Percentiles rank a stretch among this genome's conserved stretches.
phyloP scores from a whole-genome alignment of 176 grass and related monocot species.

The Carex scoparia region DNA sequence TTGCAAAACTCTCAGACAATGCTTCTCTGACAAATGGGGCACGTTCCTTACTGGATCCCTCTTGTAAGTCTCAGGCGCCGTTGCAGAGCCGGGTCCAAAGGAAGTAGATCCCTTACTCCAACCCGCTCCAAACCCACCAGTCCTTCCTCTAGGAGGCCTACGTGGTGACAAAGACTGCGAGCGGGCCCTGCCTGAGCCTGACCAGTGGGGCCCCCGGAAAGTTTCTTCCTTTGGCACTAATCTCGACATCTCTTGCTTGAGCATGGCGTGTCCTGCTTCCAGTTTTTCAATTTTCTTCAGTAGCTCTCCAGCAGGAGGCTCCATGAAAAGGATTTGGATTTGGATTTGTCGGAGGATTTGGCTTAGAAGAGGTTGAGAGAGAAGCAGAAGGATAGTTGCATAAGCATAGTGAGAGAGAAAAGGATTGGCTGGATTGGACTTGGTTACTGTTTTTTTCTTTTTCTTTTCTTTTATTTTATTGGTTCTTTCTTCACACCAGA shows the following conservation, averaged over 20 bases:
- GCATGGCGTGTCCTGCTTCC: conserved; percentile 57
- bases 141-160: conserved; percentile 23
- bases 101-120: conserved; percentile 44
- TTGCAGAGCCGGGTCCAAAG: conserved; percentile 24
- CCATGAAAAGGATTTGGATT: conserved; percentile 28
- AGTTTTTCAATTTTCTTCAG: conserved; percentile 82
- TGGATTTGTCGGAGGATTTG: too few relatives aligned
- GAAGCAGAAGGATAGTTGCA: neutral
- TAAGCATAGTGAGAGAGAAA: neutral
- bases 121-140: conserved; percentile 22
- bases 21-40: conserved; percentile 55
- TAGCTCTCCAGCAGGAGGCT: conserved; percentile 47
- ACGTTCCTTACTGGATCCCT: conserved; percentile 19
- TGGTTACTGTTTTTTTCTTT: neutral
- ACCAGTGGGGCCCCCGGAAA: neutral
- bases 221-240: conserved; percentile 19
- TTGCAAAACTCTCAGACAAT: conserved; percentile 59
- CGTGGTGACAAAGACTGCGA: conserved; percentile 81
- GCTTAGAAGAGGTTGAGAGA: neutral
- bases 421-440: neutral
- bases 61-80: conserved; percentile 49
- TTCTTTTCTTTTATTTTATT: neutral
- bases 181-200: neutral
- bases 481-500: too few relatives aligned
- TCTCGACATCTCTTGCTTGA: conserved; percentile 87